Evolutionary conservation across 192 early-diverging fungal species (phyloP), one percentile per base, ranked within the genome.

Genomic region (Umbelopsis ramanniana): DNA sequence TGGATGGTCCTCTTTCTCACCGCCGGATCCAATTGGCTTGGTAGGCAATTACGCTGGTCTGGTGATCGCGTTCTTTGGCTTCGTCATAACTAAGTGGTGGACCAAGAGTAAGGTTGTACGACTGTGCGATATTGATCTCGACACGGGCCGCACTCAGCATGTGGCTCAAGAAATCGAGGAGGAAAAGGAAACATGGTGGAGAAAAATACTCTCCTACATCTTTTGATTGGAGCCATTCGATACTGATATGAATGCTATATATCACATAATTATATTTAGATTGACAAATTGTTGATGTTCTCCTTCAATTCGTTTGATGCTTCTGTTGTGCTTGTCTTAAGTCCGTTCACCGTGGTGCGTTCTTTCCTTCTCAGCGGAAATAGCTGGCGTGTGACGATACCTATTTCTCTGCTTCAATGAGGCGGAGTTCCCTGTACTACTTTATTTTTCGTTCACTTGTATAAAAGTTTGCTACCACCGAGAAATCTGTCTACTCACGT

Each of bases 1-100:
- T 6, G 77, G 77, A 5, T 74, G 66, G 21, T 74, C 77, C 37
- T 79, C 74, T 69, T 79, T 79, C 52, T 29, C 38, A 7, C 77
- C 77, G 46, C 52, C 73, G 4, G 21, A 50, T 22, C 38, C 73
- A 29, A 66, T 72, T 5, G 77, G 77, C 14, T 45, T 79, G 5
- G 47, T 79, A 14, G 77, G 77, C 14, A 74, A 74, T 52, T 79
- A 79, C 24, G 77, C 50, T 38, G 77, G 77, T 22, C 53, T 72
- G 21, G 67, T 79, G 29, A 26, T 74, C 19, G 74, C 47, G n/a
- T 48, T 71, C 29, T 0, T 46, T 66, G 72, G 72, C 22, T 69
- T 79, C 22, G 19, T 79, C 17, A 26, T 57, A 22, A 53, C 48
- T 29, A 79, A 79, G 55, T 29, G 74, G 0, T 74, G 66, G 69